Base-by-base conservation (phyloP, 176 grass and related monocot genomes). In the Calamus simplicifolius region DNA sequence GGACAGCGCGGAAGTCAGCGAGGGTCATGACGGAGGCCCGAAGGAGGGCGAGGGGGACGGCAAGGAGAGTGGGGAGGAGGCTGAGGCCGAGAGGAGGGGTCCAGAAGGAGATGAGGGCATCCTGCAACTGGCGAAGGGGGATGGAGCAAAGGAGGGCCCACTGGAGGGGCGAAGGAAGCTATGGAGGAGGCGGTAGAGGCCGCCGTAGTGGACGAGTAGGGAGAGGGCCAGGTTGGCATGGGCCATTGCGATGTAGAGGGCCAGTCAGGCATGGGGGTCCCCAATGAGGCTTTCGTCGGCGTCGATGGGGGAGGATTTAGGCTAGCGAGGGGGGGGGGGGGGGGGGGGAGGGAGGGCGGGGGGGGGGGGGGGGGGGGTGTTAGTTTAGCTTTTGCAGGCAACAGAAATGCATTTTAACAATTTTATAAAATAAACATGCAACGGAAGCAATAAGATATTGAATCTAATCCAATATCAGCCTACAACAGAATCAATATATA, bases 201-300 rank as follows among this genome's bases (percentile, higher is more conserved):
- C 84, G 67, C n/a, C n/a, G n/a, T 98, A 98, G 27, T 89, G 73
- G 8, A 85, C 80, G 16, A 98, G 71, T 28, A 98, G 73, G 30
- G 79, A 86, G 51, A 83, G 80, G 15, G 93, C 93, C 3, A 98
- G 84, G 1, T 87, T 84, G 5, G 93, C 87, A 59, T 98, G 93
- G 53, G 93, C 93, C 93, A 98, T 98, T 29, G 87, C 93, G 76
- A 98, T 98, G 87, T 92, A 98, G 5, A 98, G 75, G 56, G 93
- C 87, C 25, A 91, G 84, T 0, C 84, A 72, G 4, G 81, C 84
- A 3, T 27, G 4, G 1, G 30, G 64, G 27, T 27, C 1, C 4
- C 16, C 56, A 58, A 63, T n/a, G 62, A 56, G 50, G 81, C 61
- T 10, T 69, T 18, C 26, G 28, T 1, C 52, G 48, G 54, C 18